Percentiles rank a stretch among this genome's conserved stretches.
These are phyloP conservation scores for Purpureocillium lavendulum DNA, from an alignment of 2,329 filamentous ascomycete species.

Conservation along the genomic window DNA sequence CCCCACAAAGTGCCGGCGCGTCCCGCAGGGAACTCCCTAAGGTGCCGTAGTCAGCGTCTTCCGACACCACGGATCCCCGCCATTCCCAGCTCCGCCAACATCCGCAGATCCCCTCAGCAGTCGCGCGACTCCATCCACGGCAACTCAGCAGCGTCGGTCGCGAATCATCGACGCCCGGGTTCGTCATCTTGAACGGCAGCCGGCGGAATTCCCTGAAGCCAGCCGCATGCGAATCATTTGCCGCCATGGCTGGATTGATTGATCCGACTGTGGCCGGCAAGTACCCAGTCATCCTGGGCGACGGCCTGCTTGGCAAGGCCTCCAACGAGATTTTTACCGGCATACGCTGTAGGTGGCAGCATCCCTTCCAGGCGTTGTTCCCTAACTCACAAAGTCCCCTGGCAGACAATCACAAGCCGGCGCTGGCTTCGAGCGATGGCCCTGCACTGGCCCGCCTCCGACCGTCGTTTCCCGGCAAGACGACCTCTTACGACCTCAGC, in stretches of 20 bases:
- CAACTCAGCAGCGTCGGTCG: too few species aligned
- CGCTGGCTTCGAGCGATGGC: constrained; percentile 38
- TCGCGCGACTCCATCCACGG: too few species aligned
- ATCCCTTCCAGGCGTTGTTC: too few species aligned
- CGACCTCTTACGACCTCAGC: constrained; percentile 46
- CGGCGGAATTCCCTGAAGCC: too few species aligned
- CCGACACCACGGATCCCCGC: too few species aligned
- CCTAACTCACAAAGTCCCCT: background rate
- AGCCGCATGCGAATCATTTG: background rate
- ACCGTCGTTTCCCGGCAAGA: constrained; percentile 38
- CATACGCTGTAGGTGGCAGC: constrained; percentile 49
- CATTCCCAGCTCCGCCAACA: too few species aligned
- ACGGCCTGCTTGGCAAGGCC: constrained; percentile 47
- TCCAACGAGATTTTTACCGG: constrained; percentile 52
- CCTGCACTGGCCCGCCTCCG: constrained; percentile 43
- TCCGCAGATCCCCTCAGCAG: too few species aligned
- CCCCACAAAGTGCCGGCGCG: too few species aligned
- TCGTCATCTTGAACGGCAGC: too few species aligned
- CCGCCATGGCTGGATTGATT: constrained; percentile 32
- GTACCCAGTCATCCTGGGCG: constrained; percentile 57
- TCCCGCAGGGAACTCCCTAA: too few species aligned
- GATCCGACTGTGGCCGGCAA: constrained; percentile 53
- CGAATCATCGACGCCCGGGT: too few species aligned
- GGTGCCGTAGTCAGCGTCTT: too few species aligned
- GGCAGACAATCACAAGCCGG: constrained; percentile 55